Percentiles rank a stretch among this genome's conserved stretches.
These are phyloP conservation scores for Nigrograna mackinnonii DNA, from an alignment of 2,329 filamentous ascomycete species.

Conservation along the genomic window DNA sequence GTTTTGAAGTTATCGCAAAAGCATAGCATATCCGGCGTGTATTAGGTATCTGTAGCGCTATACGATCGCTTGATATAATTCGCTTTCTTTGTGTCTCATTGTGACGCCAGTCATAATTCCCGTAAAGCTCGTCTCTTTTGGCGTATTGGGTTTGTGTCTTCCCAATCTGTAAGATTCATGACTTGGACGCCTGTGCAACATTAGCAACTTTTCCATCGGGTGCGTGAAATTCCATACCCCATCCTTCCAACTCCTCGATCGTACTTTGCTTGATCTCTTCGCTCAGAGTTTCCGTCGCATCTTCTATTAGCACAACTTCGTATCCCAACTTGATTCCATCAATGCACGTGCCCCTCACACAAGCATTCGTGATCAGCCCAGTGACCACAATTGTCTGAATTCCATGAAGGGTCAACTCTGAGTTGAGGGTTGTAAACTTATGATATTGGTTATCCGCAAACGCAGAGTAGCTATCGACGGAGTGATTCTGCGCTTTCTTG, in stretches of 20 bases:
- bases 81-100: too few species aligned
- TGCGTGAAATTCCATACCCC: too few species aligned
- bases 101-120: too few species aligned
- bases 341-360: slow-evolving; percentile 22
- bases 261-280: slow-evolving; percentile 15
- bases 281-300: slow-evolving; percentile 23
- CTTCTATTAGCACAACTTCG: slow-evolving; percentile 23
- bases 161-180: too few species aligned
- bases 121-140: too few species aligned
- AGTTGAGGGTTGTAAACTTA: slow-evolving; percentile 21
- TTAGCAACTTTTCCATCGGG: too few species aligned
- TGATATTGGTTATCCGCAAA: slow-evolving; percentile 29
- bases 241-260: slow-evolving; percentile 19
- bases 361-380: slow-evolving; percentile 22
- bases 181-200: too few species aligned
- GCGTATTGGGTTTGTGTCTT: too few species aligned
- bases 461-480: slow-evolving; percentile 23
- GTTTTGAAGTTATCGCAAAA: too few species aligned
- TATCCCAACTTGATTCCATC: slow-evolving; percentile 26
- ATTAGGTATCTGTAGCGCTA: too few species aligned
- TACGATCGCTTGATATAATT: too few species aligned
- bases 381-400: slow-evolving; percentile 21
- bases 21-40: too few species aligned
- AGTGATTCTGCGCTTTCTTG: slow-evolving; percentile 26
- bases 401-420: slow-evolving; percentile 18